Evolutionary conservation across 345 rosid genomes (phyloP), one percentile per base, ranked within the genome.

Genomic region (Sonneratia alba): DNA sequence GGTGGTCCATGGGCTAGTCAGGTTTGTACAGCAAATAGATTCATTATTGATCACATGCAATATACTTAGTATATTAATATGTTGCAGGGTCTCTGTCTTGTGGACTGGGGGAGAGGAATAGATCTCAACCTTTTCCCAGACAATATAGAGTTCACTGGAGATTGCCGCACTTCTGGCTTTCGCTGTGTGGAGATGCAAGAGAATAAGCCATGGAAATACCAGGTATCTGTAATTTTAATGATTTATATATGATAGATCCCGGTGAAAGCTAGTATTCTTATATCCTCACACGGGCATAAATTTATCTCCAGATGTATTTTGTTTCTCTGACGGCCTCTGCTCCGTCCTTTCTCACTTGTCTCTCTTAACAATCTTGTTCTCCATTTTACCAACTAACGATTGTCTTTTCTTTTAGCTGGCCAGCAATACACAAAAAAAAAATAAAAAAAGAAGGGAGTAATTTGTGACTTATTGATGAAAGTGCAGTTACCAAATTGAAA

Each of bases 81-180:
- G 22, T 7, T 70, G 76, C 81, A 91, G 98, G 97, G 98, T 79
- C 97, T 94, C 11, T 91, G 95, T 83, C 93, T 94, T 69, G 91
- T 94, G 51, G 98, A 94, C 76, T 94, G 96, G 97, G 98, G 98
- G 34, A 87, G 89, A 82, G 97, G 93, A 65, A 91, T 94, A 81
- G 97, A 94, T 83, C 78, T 89, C 79, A 83, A 78, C 72, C 89
- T 90, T 67, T 94, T 94, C 78, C 87, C 95, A 10, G 81, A 82
- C n/a, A 79, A 78, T 76, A 76, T 73, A 16, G 73, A 81, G 72
- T 94, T 88, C 74, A 78, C 72, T 45, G 97, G 96, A 75, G 95
- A 85, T 76, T 87, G 87, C 73, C 84, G 96, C 82, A 92, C 99
- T 64, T 92, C 99, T 79, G 93, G 99, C 73, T 95, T 90, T 82